phyloP scores from a whole-genome alignment of 1,284 basidiomycete genomes.

The Sporisorium reilianum region DNA sequence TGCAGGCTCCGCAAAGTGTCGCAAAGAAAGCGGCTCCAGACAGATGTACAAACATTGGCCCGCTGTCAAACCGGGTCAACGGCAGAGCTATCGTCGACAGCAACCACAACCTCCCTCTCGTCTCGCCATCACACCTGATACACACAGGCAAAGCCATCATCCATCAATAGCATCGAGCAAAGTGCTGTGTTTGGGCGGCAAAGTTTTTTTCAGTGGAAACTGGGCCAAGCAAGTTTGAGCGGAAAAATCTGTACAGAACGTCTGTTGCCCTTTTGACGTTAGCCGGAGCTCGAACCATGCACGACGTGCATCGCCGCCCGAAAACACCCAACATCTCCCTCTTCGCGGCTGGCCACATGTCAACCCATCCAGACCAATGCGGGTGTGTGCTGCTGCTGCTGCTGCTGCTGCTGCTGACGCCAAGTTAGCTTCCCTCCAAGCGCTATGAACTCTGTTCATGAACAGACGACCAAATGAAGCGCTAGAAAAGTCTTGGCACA shows the following conservation, averaged over 20 bases:
- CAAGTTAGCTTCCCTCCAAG: too few species aligned
- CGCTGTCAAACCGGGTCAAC: not conserved
- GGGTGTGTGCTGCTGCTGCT: not conserved
- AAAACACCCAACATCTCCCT: constrained; percentile 16
- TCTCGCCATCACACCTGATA: not conserved
- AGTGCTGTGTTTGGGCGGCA: too few species aligned
- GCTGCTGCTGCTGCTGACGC: too few species aligned
- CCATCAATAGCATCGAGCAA: too few species aligned
- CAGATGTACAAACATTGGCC: not conserved
- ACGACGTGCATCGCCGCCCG: not conserved
- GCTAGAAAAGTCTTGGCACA: not conserved
- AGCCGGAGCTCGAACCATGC: constrained; percentile 27
- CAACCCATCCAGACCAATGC: not conserved
- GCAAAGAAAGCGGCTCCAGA: not conserved
- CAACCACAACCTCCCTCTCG: too few species aligned
- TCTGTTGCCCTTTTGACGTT: not conserved
- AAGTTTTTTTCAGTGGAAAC: too few species aligned
- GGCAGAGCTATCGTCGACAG: too few species aligned
- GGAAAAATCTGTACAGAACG: constrained; percentile 37
- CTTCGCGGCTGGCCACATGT: too few species aligned
- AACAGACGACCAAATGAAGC: not conserved
- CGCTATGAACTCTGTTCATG: not conserved
- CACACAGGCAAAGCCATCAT: too few species aligned
- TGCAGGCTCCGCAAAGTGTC: too few species aligned
- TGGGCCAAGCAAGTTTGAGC: too few species aligned